Conservation (phyloP, 1,284 basidiomycete species). For the Ustilago bromivora region DNA sequence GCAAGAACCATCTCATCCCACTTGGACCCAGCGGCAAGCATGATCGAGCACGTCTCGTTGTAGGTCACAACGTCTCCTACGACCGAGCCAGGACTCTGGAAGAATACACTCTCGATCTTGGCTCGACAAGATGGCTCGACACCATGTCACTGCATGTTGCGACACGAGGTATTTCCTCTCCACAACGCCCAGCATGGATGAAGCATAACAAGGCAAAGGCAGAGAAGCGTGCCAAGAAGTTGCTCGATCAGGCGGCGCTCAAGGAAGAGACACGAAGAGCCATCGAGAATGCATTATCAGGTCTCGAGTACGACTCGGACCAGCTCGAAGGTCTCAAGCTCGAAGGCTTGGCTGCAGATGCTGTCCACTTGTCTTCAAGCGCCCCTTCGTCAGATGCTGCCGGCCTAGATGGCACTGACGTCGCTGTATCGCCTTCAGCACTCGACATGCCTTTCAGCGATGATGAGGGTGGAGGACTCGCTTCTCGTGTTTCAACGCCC, state of each 20-base stretch:
- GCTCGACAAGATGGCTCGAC: constrained; percentile 86
- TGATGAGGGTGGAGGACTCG: constrained; percentile 41
- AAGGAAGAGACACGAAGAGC: constrained; percentile 67
- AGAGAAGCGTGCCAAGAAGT: constrained; percentile 72
- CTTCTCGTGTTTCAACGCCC: constrained; percentile 23
- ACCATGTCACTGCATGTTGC: constrained; percentile 96
- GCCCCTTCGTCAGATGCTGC: neutral
- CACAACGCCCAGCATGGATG: constrained; percentile 93
- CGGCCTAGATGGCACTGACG: constrained; percentile 8
- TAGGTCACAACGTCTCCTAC: constrained; percentile 96
- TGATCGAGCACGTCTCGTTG: constrained; percentile 75
- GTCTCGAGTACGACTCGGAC: constrained; percentile 49
- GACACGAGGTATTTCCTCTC: constrained; percentile 91
- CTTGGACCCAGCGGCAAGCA: constrained; percentile 71
- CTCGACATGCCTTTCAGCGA: constrained; percentile 49
- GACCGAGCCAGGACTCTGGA: constrained; percentile 86
- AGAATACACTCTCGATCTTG: constrained; percentile 82
- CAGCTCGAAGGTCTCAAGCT: constrained; percentile 55
- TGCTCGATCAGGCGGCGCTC: constrained; percentile 58
- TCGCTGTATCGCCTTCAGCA: constrained; percentile 16
- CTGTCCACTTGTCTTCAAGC: constrained; percentile 6
- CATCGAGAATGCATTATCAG: constrained; percentile 52
- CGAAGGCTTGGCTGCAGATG: constrained; percentile 39
- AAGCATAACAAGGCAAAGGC: constrained; percentile 78
- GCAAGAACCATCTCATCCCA: constrained; percentile 81